Conservation (phyloP, 371 early-diverging fungal genomes). For the Cladochytrium tenue region DNA sequence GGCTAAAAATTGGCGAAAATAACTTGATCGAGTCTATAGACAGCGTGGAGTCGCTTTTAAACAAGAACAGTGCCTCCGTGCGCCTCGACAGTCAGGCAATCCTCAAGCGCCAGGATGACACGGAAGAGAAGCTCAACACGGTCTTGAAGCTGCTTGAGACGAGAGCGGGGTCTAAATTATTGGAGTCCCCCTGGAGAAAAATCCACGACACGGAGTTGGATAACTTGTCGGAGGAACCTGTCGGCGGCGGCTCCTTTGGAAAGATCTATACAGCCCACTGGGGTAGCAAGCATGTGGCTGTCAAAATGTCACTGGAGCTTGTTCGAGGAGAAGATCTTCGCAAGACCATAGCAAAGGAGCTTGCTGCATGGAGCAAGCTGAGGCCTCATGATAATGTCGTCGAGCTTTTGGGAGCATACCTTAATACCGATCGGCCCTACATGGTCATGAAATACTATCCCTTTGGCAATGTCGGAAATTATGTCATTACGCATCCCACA, state of each 20-base stretch:
- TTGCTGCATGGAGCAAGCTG: neutral
- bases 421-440: neutral
- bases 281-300: neutral
- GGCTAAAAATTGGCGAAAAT: neutral
- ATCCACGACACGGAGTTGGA: slow-evolving; percentile 1
- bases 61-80: neutral
- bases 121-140: neutral
- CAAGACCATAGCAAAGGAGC: neutral
- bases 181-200: neutral
- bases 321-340: neutral
- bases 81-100: neutral
- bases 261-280: slow-evolving; percentile 4
- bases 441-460: neutral
- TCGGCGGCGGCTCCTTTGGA: slow-evolving; percentile 9
- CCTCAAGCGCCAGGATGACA: neutral
- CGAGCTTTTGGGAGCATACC: neutral
- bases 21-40: slow-evolving; percentile 4
- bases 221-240: neutral
- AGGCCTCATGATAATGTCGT: neutral
- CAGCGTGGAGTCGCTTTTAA: neutral
- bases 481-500: neutral
- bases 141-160: neutral
- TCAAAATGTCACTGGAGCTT: neutral
- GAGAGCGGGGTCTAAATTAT: too few species aligned
- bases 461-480: neutral